Evolutionary conservation across 2,329 filamentous ascomycete genomes (phyloP).

Genomic region (Fusarium dimerum): DNA sequence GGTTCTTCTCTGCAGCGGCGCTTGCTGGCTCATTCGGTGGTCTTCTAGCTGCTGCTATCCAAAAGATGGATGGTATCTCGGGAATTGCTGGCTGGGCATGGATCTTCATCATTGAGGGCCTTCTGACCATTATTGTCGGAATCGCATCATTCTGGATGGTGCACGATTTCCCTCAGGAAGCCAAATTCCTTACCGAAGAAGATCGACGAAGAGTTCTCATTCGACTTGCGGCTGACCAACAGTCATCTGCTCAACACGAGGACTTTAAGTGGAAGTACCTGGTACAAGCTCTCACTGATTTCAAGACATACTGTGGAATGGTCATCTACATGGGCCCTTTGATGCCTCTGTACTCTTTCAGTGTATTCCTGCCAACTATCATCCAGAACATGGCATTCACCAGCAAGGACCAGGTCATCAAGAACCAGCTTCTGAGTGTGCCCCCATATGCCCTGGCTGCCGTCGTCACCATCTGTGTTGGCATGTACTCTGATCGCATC

Average conservation of each 20-base stretch:
- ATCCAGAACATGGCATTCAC: conserved; percentile 56
- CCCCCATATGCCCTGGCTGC: conserved; percentile 43
- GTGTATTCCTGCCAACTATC: conserved; percentile 78
- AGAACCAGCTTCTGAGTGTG: conserved; percentile 49
- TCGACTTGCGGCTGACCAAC: conserved; percentile 69
- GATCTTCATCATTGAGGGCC: conserved; percentile 72
- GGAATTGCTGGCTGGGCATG: conserved; percentile 60
- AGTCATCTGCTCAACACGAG: conserved; percentile 74
- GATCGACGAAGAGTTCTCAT: conserved; percentile 74
- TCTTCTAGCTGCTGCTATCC: conserved; percentile 70
- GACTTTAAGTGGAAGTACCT: conserved; percentile 73
- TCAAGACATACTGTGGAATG: conserved; percentile 79
- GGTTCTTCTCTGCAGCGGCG: conserved; percentile 83
- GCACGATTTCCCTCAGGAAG: conserved; percentile 78
- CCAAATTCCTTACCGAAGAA: conserved; percentile 67
- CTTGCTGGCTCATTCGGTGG: conserved; percentile 78
- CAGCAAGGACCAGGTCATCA: conserved; percentile 33
- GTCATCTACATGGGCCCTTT: conserved; percentile 77
- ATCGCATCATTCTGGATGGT: conserved; percentile 74
- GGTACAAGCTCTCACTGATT: conserved; percentile 73
- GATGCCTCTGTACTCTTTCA: conserved; percentile 74
- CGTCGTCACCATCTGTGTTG: conserved; percentile 37
- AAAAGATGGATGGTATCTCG: conserved; percentile 66
- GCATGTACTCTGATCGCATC: conserved; percentile 76
- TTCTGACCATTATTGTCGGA: conserved; percentile 69